Evolutionary conservation across 2,329 filamentous ascomycete genomes (phyloP).

Genomic region (Neobulgaria alba): DNA sequence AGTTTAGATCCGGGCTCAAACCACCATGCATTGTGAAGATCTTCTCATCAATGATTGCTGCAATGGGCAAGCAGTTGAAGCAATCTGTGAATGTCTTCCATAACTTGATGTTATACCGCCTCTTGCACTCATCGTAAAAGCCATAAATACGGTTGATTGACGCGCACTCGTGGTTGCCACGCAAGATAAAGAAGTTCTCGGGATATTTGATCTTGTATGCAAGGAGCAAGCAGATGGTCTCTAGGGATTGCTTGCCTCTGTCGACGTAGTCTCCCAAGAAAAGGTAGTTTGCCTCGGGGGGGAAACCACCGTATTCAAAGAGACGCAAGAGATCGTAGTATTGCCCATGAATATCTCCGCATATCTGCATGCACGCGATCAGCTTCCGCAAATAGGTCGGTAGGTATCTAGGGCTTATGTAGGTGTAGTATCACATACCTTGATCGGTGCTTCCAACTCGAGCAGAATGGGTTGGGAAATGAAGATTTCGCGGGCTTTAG

Average conservation of each 20-base stretch:
- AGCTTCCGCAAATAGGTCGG: too few species aligned
- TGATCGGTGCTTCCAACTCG: conserved; percentile 96
- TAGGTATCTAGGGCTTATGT: background rate
- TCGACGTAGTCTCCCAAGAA: conserved; percentile 99
- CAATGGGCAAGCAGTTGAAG: conserved; percentile 94
- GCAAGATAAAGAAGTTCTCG: conserved; percentile 7
- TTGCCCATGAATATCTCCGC: conserved; percentile 97
- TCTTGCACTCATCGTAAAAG: conserved; percentile 6
- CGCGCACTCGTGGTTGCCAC: conserved; percentile 6
- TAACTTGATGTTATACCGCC: conserved; percentile 3
- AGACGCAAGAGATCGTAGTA: conserved; percentile 96
- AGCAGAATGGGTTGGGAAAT: conserved; percentile 97
- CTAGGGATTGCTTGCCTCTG: conserved; percentile 96
- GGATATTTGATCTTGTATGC: conserved; percentile 77
- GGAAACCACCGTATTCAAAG: conserved; percentile 98
- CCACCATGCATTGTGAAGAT: conserved; percentile 99
- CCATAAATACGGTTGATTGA: conserved; percentile 3
- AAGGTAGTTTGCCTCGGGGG: conserved; percentile 97
- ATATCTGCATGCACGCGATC: conserved; percentile 57
- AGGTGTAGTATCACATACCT: conserved; percentile 49
- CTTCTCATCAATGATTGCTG: conserved; percentile 98
- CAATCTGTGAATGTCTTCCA: conserved; percentile 99
- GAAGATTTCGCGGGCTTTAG: conserved; percentile 98
- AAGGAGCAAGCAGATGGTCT: conserved; percentile 93
- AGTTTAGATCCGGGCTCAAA: conserved; percentile 93